Evolutionary conservation across 345 rosid genomes (phyloP).

Genomic region (Clarkia xantiana): DNA sequence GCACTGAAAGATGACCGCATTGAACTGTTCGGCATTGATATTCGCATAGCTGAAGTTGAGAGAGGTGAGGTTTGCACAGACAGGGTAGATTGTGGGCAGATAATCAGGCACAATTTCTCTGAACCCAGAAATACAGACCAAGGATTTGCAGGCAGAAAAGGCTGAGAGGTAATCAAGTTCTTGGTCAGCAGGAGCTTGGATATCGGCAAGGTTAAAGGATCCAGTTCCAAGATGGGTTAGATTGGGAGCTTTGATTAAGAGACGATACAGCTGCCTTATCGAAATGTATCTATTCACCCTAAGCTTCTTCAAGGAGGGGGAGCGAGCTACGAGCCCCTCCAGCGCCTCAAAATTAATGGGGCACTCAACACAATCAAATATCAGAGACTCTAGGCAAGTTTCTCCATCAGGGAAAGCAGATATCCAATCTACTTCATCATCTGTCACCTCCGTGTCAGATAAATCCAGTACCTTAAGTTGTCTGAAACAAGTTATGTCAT

Average conservation of each 20-base stretch:
- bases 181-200: conserved; percentile 22
- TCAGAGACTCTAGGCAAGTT: conserved; percentile 41
- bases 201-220: conserved; percentile 29
- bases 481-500: conserved; percentile 20
- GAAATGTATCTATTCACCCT: conserved; percentile 35
- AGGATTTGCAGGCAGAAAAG: conserved; percentile 31
- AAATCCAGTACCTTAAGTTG: conserved; percentile 57
- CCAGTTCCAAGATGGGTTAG: conserved; percentile 55
- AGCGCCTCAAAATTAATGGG: conserved; percentile 44
- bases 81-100: conserved; percentile 36
- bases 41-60: conserved; percentile 47
- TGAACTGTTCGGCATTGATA: conserved; percentile 53
- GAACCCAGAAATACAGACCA: conserved; percentile 43
- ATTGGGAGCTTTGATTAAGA: conserved; percentile 35
- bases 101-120: conserved; percentile 30
- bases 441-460: conserved; percentile 55
- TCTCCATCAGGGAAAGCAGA: conserved; percentile 49
- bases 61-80: conserved; percentile 37
- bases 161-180: conserved; percentile 26
- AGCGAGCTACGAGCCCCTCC: conserved; percentile 45
- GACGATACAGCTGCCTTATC: conserved; percentile 36
- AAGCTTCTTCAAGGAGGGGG: conserved; percentile 38
- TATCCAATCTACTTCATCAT: conserved; percentile 69
- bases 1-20: conserved; percentile 55
- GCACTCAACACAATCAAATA: conserved; percentile 33